Percentiles rank a stretch among this genome's conserved stretches.
Evolutionary conservation across 306 rosid species (phyloP).

Genomic region (Casuarina glauca): DNA sequence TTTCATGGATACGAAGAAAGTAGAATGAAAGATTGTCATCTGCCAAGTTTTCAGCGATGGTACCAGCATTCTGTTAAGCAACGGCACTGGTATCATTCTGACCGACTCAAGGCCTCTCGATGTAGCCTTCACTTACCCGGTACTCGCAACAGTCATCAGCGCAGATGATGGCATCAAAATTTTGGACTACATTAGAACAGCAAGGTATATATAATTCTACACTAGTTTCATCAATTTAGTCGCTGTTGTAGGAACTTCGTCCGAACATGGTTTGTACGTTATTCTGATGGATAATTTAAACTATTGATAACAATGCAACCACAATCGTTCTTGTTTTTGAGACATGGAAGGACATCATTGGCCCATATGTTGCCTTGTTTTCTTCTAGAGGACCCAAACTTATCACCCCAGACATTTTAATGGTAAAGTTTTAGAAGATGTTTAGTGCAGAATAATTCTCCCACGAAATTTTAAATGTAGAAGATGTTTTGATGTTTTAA

Average conservation of each 20-base stretch:
- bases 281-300: neutral
- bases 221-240: neutral
- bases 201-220: constrained; percentile 12
- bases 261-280: neutral
- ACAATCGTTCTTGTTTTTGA: constrained; percentile 31
- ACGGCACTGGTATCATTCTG: constrained; percentile 35
- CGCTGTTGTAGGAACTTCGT: neutral
- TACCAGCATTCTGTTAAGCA: constrained; percentile 2
- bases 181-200: constrained; percentile 27
- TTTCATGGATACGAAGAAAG: constrained; percentile 16
- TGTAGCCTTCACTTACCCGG: constrained; percentile 9
- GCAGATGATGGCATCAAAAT: constrained; percentile 22
- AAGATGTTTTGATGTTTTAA: neutral
- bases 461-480: neutral
- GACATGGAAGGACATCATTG: constrained; percentile 26
- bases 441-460: neutral
- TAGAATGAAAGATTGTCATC: constrained; percentile 27
- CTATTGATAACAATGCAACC: constrained; percentile 20
- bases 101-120: constrained; percentile 7
- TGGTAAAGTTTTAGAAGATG: constrained; percentile 8
- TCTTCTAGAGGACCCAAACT: constrained; percentile 40
- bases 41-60: constrained; percentile 24
- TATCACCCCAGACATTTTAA: constrained; percentile 32
- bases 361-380: constrained; percentile 30
- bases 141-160: constrained; percentile 25